These are phyloP conservation scores for Fraxinus velutina DNA, from an alignment of 305 asterid species.

Conservation along the genomic window DNA sequence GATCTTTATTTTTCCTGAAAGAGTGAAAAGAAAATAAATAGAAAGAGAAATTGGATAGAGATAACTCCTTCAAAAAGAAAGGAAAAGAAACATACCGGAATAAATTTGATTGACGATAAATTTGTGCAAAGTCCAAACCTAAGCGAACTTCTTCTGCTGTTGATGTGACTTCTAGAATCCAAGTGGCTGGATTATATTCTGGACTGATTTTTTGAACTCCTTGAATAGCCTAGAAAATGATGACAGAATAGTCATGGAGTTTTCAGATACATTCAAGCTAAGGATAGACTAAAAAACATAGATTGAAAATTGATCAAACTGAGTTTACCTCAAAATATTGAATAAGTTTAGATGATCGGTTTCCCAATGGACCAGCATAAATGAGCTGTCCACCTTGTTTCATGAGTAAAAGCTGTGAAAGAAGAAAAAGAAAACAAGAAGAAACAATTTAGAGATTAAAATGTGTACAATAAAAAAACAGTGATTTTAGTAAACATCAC, in stretches of 20 bases:
- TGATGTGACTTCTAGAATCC: conserved; percentile 78
- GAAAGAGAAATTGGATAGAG: not conserved
- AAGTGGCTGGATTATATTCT: conserved; percentile 72
- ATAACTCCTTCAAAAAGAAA: not conserved
- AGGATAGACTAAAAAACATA: not conserved
- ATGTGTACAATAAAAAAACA: not conserved
- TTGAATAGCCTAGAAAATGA: conserved; percentile 45
- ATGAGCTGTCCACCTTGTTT: conserved; percentile 75
- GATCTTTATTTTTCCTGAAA: conserved; percentile 55
- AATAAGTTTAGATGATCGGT: conserved; percentile 48
- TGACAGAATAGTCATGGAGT: not conserved
- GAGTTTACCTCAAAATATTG: conserved; percentile 59
- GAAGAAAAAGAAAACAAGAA: conserved; percentile 5
- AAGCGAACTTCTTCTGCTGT: conserved; percentile 57
- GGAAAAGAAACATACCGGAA: conserved; percentile 35
- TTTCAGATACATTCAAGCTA: not conserved
- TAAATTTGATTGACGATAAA: conserved; percentile 50
- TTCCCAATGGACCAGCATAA: conserved; percentile 72
- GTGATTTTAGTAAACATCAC: not conserved
- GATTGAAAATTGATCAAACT: not conserved
- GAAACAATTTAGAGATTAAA: not conserved
- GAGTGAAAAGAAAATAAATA: not conserved
- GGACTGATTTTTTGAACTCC: conserved; percentile 54
- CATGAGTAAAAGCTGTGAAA: conserved; percentile 60
- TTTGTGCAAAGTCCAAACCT: conserved; percentile 59